These are phyloP conservation scores for Paramecium sonneborni DNA, from an alignment of 73 alveolate genomes.

Conservation along the genomic window DNA sequence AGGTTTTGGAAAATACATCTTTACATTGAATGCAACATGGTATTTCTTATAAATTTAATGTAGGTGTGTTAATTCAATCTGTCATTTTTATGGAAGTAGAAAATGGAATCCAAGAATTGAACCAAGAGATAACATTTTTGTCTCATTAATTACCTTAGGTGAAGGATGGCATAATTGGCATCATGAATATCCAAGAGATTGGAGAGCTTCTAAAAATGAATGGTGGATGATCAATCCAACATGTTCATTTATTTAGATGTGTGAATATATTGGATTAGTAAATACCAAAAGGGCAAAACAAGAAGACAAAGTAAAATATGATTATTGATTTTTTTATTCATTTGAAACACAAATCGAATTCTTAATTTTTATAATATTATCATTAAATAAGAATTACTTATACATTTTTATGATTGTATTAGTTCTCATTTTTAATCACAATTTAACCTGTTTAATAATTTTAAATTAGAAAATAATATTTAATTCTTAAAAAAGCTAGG, in stretches of 20 bases:
- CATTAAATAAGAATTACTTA: too few species aligned
- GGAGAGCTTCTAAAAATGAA: constrained; percentile 66
- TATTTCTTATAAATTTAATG: not conserved
- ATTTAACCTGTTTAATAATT: not conserved
- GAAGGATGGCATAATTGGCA: constrained; percentile 80
- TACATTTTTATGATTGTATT: too few species aligned
- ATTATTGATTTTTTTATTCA: constrained; percentile 34
- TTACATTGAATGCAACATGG: constrained; percentile 22
- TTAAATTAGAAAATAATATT: not conserved
- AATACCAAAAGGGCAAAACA: constrained; percentile 52
- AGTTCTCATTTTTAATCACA: not conserved
- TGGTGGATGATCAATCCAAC: constrained; percentile 67
- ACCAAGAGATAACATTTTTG: constrained; percentile 67
- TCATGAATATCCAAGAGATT: constrained; percentile 72
- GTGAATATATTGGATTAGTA: constrained; percentile 58
- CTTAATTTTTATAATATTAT: not conserved
- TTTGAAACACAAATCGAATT: not conserved
- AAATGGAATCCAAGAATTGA: constrained; percentile 53
- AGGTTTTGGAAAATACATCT: constrained; percentile 14
- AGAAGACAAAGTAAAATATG: constrained; percentile 5
- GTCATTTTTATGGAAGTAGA: constrained; percentile 67
- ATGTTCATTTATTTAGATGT: constrained; percentile 55
- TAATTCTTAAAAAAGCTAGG: not conserved
- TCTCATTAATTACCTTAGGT: constrained; percentile 56
- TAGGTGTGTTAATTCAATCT: constrained; percentile 71